Percentiles rank a stretch among this genome's conserved stretches.
Evolutionary conservation across 495 filamentous ascomycete species (phyloP).

Genomic region (Penicillium soppii): DNA sequence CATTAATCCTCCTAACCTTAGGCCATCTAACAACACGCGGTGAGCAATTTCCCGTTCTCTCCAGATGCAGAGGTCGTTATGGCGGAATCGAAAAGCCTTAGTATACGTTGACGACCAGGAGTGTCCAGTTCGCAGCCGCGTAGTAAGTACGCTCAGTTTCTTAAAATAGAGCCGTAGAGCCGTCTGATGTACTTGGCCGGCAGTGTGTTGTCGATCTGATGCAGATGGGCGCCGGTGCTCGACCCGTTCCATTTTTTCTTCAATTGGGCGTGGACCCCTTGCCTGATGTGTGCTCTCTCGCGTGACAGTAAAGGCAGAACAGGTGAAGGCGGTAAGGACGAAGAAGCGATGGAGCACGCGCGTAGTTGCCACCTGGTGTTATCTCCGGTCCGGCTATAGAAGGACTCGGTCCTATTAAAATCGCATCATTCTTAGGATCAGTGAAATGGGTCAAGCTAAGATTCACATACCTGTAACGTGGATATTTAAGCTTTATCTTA

Average conservation of each 20-base stretch:
- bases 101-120: not conserved
- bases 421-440: not conserved
- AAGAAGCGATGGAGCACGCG: too few species aligned
- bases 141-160: not conserved
- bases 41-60: not conserved
- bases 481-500: not conserved
- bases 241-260: constrained; percentile 6
- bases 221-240: constrained; percentile 2
- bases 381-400: too few species aligned
- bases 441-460: not conserved
- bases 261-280: constrained; percentile 6
- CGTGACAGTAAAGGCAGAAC: too few species aligned
- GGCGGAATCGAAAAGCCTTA: not conserved
- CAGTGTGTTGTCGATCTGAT: not conserved
- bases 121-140: not conserved
- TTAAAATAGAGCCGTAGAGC: not conserved
- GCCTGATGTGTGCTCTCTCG: not conserved
- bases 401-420: too few species aligned
- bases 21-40: not conserved
- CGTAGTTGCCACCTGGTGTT: too few species aligned
- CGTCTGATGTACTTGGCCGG: not conserved
- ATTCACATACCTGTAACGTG: constrained; percentile 11
- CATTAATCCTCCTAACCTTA: too few species aligned
- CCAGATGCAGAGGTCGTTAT: not conserved
- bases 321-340: too few species aligned